A percentile compares a stretch with the other conserved stretches of the same genome.
Conservation (phyloP, 768 basidiomycete species). For the Mycena leptocephala region DNA sequence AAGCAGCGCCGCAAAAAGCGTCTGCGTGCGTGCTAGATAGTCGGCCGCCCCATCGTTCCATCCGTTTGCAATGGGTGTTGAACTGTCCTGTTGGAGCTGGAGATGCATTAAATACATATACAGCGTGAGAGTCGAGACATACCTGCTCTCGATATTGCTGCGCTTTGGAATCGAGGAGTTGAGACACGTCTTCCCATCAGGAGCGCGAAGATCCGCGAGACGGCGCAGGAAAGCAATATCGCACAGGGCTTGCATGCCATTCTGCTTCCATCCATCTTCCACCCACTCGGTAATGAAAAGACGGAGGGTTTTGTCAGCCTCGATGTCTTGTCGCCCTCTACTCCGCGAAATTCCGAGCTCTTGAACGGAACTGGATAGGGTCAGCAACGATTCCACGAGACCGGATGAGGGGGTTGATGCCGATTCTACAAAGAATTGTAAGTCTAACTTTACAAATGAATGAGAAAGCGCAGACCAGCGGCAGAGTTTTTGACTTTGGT, state of each 20-base stretch:
- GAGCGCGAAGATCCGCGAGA: slow-evolving; percentile 53
- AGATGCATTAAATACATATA: not conserved
- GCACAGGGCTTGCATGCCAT: slow-evolving; percentile 50
- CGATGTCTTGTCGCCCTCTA: slow-evolving; percentile 51
- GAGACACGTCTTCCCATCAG: slow-evolving; percentile 46
- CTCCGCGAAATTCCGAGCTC: slow-evolving; percentile 66
- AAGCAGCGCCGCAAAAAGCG: slow-evolving; percentile 73
- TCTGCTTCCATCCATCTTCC: slow-evolving; percentile 46
- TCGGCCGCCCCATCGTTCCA: slow-evolving; percentile 54
- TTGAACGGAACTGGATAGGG: slow-evolving; percentile 69
- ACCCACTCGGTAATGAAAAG: slow-evolving; percentile 56
- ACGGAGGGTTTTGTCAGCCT: slow-evolving; percentile 55
- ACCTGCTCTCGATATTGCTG: slow-evolving; percentile 46
- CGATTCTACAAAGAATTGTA: slow-evolving; percentile 21
- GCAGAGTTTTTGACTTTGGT: slow-evolving; percentile 35
- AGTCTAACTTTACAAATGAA: not conserved
- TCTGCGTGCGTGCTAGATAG: slow-evolving; percentile 71
- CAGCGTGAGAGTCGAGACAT: slow-evolving; percentile 29
- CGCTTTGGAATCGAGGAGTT: slow-evolving; percentile 48
- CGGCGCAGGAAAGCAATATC: slow-evolving; percentile 69
- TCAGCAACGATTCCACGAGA: slow-evolving; percentile 70
- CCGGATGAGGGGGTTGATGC: slow-evolving; percentile 65
- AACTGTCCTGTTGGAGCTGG: slow-evolving; percentile 5
- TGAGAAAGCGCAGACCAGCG: slow-evolving; percentile 42
- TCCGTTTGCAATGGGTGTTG: slow-evolving; percentile 36